These are phyloP conservation scores for Pestalotiopsis sp. DNA, from an alignment of 2,329 filamentous ascomycete genomes.

Conservation along the genomic window DNA sequence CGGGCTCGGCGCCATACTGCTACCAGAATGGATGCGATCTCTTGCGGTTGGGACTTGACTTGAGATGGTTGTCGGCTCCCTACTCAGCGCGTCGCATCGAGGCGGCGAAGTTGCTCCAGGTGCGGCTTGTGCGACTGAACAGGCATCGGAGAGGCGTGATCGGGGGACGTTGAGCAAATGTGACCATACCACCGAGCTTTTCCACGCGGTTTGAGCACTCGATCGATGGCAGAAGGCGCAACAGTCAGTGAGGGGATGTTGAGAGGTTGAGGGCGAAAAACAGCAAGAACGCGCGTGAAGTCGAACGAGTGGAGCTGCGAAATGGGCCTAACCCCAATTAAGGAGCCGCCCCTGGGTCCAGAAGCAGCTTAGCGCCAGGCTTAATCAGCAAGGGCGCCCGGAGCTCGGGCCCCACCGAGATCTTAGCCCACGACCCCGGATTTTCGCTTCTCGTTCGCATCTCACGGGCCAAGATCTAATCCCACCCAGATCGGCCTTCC, in stretches of 20 bases:
- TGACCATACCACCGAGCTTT: background rate
- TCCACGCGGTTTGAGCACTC: constrained; percentile 3
- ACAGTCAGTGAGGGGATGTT: constrained; percentile 11
- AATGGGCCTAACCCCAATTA: constrained; percentile 1
- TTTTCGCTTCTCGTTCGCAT: background rate
- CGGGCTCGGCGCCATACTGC: constrained; percentile 34
- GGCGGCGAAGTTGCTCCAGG: constrained; percentile 30
- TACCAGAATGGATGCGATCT: constrained; percentile 11
- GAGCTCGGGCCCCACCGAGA: background rate
- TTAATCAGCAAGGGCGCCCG: background rate
- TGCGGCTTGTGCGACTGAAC: constrained; percentile 30
- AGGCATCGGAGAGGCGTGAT: constrained; percentile 33
- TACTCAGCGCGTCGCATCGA: constrained; percentile 39
- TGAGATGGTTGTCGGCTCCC: constrained; percentile 19
- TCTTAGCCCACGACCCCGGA: background rate
- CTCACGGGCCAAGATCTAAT: background rate
- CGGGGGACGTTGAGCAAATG: background rate
- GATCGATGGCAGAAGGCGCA: background rate
- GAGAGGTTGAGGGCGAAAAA: constrained; percentile 11
- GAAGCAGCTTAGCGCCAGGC: background rate
- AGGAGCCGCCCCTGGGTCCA: background rate
- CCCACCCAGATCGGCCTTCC: background rate
- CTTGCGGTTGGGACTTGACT: constrained; percentile 13
- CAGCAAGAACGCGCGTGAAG: constrained; percentile 14
- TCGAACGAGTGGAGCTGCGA: constrained; percentile 13